These are phyloP conservation scores for Cladobotryum mycophilum DNA, from an alignment of 2,329 filamentous ascomycete genomes.

Conservation along the genomic window DNA sequence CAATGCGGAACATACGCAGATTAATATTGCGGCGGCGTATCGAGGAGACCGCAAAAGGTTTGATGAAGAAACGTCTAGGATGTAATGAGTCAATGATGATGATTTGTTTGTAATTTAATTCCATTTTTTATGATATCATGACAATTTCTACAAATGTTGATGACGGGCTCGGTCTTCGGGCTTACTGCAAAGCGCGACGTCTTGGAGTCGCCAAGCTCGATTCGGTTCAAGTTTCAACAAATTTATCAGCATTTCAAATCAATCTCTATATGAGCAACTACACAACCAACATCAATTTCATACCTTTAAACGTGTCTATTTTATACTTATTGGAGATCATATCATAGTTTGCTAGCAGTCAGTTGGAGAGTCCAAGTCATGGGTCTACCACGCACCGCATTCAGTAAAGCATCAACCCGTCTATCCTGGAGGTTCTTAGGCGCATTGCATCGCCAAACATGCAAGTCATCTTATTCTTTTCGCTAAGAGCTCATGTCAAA, in stretches of 20 bases:
- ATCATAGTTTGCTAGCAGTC: neutral
- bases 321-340: too few species aligned
- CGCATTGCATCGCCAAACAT: neutral
- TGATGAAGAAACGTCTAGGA: slow-evolving; percentile 5
- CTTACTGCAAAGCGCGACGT: slow-evolving; percentile 2
- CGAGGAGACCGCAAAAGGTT: slow-evolving; percentile 7
- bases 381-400: neutral
- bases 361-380: neutral
- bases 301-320: too few species aligned
- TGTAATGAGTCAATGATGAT: neutral
- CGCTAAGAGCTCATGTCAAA: neutral
- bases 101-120: neutral
- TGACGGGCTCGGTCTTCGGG: slow-evolving; percentile 2
- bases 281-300: too few species aligned
- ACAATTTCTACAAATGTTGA: neutral
- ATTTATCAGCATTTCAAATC: neutral
- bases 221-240: neutral
- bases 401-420: slow-evolving; percentile 2
- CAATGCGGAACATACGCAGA: slow-evolving; percentile 14
- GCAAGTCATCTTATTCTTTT: neutral
- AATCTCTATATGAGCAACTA: neutral
- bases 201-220: too few species aligned
- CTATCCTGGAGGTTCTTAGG: neutral
- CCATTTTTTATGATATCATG: slow-evolving; percentile 2
- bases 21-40: slow-evolving; percentile 10